Percentiles rank a stretch among this genome's conserved stretches.
Conservation (phyloP, 2,329 filamentous ascomycete species). For the Penicillium sp. region DNA sequence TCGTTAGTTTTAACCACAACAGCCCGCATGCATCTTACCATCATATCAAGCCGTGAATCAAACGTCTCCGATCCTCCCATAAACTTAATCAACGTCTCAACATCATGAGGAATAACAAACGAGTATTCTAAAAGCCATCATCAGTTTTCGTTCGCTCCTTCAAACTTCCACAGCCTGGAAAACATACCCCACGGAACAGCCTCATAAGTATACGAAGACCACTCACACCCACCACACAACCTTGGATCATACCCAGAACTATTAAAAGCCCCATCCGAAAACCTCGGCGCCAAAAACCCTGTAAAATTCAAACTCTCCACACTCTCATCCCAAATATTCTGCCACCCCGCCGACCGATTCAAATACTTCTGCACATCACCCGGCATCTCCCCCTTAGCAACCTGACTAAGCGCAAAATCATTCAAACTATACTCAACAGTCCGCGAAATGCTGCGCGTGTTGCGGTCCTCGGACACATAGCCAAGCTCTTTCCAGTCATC, state of each 20-base stretch:
- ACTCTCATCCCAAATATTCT: constrained; percentile 66
- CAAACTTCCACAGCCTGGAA: constrained; percentile 5
- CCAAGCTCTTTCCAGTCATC: constrained; percentile 66
- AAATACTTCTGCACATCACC: constrained; percentile 56
- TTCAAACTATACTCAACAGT: constrained; percentile 67
- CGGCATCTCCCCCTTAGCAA: constrained; percentile 51
- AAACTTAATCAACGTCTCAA: constrained; percentile 54
- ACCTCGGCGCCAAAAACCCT: constrained; percentile 57
- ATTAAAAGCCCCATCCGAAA: constrained; percentile 50
- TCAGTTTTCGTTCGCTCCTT: constrained; percentile 1
- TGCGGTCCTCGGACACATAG: constrained; percentile 61
- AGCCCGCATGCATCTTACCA: constrained; percentile 32
- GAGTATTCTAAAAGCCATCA: constrained; percentile 51
- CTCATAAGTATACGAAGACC: constrained; percentile 62
- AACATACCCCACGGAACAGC: constrained; percentile 55
- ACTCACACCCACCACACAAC: constrained; percentile 65
- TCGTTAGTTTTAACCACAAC: neutral
- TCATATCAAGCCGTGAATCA: constrained; percentile 58
- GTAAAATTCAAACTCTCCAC: constrained; percentile 59
- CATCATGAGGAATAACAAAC: constrained; percentile 67
- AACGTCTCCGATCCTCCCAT: constrained; percentile 58
- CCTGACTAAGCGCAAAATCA: constrained; percentile 62
- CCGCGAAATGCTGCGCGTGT: constrained; percentile 61
- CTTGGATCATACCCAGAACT: constrained; percentile 48
- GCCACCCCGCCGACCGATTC: constrained; percentile 66